These are phyloP conservation scores for Aegle marmelos DNA, from an alignment of 345 rosid species.

Conservation along the genomic window DNA sequence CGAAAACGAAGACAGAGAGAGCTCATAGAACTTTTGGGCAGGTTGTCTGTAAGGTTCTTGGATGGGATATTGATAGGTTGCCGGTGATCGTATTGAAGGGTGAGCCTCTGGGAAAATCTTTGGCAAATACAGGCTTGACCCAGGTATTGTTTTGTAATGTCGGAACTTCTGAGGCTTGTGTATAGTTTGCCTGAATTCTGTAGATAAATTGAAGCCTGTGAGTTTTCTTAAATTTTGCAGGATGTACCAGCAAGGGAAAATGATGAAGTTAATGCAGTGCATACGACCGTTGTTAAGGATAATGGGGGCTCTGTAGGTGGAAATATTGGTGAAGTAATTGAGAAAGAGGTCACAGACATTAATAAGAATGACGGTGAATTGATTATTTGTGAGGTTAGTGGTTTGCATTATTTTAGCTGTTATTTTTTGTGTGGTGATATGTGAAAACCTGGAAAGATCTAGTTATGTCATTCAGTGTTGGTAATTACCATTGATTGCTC, in stretches of 20 bases:
- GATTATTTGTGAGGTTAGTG: slow-evolving; percentile 17
- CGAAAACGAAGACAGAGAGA: slow-evolving; percentile 38
- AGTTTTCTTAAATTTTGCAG: slow-evolving; percentile 4
- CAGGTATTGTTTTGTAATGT: slow-evolving; percentile 17
- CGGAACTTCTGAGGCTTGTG: neutral
- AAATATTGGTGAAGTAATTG: slow-evolving; percentile 9
- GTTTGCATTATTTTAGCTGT: neutral
- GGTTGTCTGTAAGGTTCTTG: slow-evolving; percentile 55
- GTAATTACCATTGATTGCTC: neutral
- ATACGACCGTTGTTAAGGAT: neutral
- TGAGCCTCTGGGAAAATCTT: slow-evolving; percentile 31
- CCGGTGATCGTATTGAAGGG: slow-evolving; percentile 41
- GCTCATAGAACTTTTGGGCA: slow-evolving; percentile 50
- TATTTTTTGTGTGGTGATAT: neutral
- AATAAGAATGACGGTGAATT: slow-evolving; percentile 2
- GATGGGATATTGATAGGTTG: slow-evolving; percentile 45
- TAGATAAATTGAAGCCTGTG: neutral
- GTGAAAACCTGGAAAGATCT: neutral
- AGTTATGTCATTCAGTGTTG: neutral
- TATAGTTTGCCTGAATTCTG: neutral
- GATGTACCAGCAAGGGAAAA: slow-evolving; percentile 4
- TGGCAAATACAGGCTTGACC: slow-evolving; percentile 5
- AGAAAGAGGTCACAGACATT: slow-evolving; percentile 4
- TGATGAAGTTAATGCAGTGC: slow-evolving; percentile 8
- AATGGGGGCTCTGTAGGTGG: slow-evolving; percentile 4